Conservation (phyloP, 2,329 filamentous ascomycete genomes). For the Calonectria naviculata region DNA sequence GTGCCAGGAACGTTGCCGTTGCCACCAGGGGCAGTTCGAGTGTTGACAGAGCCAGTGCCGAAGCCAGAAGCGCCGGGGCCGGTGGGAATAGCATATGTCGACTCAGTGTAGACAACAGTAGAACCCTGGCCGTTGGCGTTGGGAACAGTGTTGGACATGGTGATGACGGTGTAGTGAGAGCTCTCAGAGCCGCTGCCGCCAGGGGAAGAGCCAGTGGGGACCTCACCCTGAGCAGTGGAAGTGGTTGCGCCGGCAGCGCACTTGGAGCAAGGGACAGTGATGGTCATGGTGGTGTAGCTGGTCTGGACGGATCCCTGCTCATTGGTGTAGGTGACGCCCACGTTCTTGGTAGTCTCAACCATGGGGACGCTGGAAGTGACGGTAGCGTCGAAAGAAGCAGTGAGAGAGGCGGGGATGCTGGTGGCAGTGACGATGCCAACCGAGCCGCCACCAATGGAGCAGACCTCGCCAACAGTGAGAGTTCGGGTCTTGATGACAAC, state of each 20-base stretch:
- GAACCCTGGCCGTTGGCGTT: slow-evolving; percentile 28
- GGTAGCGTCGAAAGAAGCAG: slow-evolving; percentile 23
- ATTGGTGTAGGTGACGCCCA: slow-evolving; percentile 21
- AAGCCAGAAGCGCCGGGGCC: not conserved
- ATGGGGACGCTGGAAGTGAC: slow-evolving; percentile 25
- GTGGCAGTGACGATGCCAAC: slow-evolving; percentile 32
- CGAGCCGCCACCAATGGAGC: slow-evolving; percentile 35
- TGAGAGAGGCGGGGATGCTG: slow-evolving; percentile 20
- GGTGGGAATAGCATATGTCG: slow-evolving; percentile 28
- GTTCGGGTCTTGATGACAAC: slow-evolving; percentile 39
- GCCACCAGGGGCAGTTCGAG: not conserved
- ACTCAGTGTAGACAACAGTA: slow-evolving; percentile 24
- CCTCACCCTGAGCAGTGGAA: not conserved
- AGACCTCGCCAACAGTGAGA: slow-evolving; percentile 40
- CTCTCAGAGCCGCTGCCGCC: not conserved
- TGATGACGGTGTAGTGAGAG: slow-evolving; percentile 21
- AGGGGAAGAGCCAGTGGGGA: not conserved
- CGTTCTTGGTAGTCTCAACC: slow-evolving; percentile 29
- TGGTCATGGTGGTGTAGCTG: slow-evolving; percentile 21
- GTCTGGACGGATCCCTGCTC: slow-evolving; percentile 22
- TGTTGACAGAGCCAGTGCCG: not conserved
- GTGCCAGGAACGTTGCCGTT: not conserved
- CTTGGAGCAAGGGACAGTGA: slow-evolving; percentile 23
- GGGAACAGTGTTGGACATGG: slow-evolving; percentile 25
- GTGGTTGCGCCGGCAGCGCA: not conserved